Evolutionary conservation across 371 early-diverging fungal species (phyloP).

Genomic region (Dinochytrium kinnereticum): DNA sequence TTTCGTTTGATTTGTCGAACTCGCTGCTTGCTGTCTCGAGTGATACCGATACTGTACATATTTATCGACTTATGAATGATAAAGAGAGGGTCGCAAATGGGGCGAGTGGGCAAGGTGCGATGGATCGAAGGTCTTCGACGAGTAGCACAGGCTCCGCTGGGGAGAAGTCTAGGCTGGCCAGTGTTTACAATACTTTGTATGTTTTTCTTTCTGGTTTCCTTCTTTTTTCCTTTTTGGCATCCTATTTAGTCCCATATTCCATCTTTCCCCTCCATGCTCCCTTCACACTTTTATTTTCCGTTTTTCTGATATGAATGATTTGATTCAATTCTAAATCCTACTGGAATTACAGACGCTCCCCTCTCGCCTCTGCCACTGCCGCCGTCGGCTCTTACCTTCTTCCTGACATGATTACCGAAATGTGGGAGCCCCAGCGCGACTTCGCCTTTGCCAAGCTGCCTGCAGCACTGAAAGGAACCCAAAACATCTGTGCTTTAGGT

Average conservation of each 20-base stretch:
- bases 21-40: slow-evolving; percentile 86
- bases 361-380: slow-evolving; percentile 60
- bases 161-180: slow-evolving; percentile 10
- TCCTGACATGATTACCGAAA: slow-evolving; percentile 86
- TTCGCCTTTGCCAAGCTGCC: slow-evolving; percentile 89
- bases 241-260: background rate
- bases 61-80: slow-evolving; percentile 72
- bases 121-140: slow-evolving; percentile 1
- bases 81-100: slow-evolving; percentile 23
- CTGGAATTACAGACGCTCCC: slow-evolving; percentile 31
- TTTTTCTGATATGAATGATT: background rate
- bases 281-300: too few species aligned
- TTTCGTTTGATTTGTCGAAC: slow-evolving; percentile 85
- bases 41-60: slow-evolving; percentile 96
- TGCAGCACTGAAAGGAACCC: slow-evolving; percentile 61
- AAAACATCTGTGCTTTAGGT: slow-evolving; percentile 82
- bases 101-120: background rate
- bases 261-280: background rate
- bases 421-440: slow-evolving; percentile 94
- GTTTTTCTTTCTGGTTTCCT: slow-evolving; percentile 12
- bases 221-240: too few species aligned
- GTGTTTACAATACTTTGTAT: slow-evolving; percentile 30
- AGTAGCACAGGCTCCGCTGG: background rate
- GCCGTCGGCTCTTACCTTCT: slow-evolving; percentile 79
- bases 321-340: background rate